phyloP scores from a whole-genome alignment of 305 asterid genomes.

The Plantago rigida region DNA sequence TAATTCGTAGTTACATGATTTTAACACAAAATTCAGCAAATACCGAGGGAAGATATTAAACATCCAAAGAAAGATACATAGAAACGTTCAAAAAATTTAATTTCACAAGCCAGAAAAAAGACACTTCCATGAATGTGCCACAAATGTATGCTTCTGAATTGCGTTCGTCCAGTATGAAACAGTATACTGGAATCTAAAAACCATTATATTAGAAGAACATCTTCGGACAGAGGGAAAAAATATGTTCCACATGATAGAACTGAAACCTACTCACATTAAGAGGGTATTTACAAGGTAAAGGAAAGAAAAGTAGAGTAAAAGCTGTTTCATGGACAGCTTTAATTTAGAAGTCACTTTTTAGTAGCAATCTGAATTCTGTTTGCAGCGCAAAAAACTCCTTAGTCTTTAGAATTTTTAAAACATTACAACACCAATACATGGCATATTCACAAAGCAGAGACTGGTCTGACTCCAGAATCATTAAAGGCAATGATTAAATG shows the following conservation, averaged over 20 bases:
- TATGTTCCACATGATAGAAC: not conserved
- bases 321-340: conserved; percentile 10
- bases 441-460: not conserved
- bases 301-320: not conserved
- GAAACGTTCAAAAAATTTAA: not conserved
- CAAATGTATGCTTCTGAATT: no score
- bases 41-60: not conserved
- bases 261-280: not conserved
- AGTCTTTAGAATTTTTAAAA: no score
- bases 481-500: not conserved
- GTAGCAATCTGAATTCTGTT: not conserved
- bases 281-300: not conserved
- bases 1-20: conserved; percentile 18
- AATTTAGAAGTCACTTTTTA: conserved; percentile 5
- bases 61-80: not conserved
- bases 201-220: no score
- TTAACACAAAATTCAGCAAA: conserved; percentile 14
- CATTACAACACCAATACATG: no score
- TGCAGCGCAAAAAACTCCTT: not conserved
- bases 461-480: not conserved
- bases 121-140: no score
- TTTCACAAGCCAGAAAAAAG: not conserved
- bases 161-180: no score
- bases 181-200: no score
- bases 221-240: no score